These are phyloP conservation scores for Lactarius pseudohatsudake DNA, from an alignment of 768 basidiomycete genomes.

Conservation along the genomic window DNA sequence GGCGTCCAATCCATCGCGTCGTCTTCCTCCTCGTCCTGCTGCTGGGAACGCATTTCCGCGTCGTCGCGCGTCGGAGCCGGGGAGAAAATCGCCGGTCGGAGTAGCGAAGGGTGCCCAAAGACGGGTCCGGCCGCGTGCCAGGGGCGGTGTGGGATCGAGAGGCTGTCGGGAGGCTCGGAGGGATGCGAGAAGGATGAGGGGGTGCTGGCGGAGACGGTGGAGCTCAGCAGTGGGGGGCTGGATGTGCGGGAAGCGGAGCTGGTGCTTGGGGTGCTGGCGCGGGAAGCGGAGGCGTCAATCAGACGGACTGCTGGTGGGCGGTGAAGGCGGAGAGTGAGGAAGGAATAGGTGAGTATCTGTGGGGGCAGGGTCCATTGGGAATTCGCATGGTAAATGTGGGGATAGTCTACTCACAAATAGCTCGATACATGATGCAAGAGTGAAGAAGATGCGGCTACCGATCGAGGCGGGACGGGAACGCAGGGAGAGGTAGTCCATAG, in stretches of 20 bases:
- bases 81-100: slow-evolving; percentile 39
- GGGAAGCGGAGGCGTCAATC: slow-evolving; percentile 53
- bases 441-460: slow-evolving; percentile 48
- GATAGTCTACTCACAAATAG: slow-evolving; percentile 47
- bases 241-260: slow-evolving; percentile 38
- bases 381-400: background rate
- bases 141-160: slow-evolving; percentile 47
- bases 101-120: slow-evolving; percentile 65
- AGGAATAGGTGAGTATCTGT: slow-evolving; percentile 55
- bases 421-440: slow-evolving; percentile 49
- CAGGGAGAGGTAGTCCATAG: slow-evolving; percentile 42
- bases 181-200: slow-evolving; percentile 15
- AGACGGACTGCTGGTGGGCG: slow-evolving; percentile 72
- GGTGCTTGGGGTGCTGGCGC: slow-evolving; percentile 30
- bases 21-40: slow-evolving; percentile 27
- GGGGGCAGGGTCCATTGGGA: slow-evolving; percentile 3
- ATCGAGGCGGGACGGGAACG: slow-evolving; percentile 39
- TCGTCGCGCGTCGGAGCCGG: slow-evolving; percentile 30
- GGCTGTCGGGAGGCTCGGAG: slow-evolving; percentile 56
- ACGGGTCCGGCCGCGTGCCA: slow-evolving; percentile 45
- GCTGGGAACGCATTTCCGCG: slow-evolving; percentile 34
- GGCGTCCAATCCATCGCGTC: slow-evolving; percentile 74
- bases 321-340: slow-evolving; percentile 57
- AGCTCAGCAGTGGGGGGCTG: slow-evolving; percentile 40
- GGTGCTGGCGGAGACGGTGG: background rate